A percentile compares a stretch with the other conserved stretches of the same genome.
Conservation (phyloP, 192 early-diverging fungal species). For the Coemansia sp. region DNA sequence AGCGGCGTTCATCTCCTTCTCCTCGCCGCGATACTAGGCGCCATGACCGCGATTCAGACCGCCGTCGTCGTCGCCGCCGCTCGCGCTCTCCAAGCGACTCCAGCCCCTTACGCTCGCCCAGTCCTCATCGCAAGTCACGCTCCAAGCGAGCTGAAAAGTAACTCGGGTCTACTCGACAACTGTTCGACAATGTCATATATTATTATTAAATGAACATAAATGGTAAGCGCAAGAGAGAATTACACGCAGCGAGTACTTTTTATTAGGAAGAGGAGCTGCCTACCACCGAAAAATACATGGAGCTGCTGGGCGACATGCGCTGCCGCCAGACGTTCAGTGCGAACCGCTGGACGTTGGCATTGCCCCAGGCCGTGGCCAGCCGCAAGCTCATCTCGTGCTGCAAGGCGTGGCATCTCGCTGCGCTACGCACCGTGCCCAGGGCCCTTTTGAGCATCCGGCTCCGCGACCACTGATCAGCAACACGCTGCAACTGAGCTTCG, state of each 20-base stretch:
- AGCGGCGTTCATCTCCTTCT: background rate
- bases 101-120: too few species aligned
- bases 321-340: constrained; percentile 27
- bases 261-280: constrained; percentile 1
- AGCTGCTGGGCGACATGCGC: constrained; percentile 25
- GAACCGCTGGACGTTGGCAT: constrained; percentile 26
- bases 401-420: background rate
- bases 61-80: background rate
- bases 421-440: background rate
- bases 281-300: constrained; percentile 40
- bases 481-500: constrained; percentile 2
- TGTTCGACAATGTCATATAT: too few species aligned
- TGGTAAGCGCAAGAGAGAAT: too few species aligned
- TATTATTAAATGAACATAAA: too few species aligned
- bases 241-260: too few species aligned
- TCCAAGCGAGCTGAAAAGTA: too few species aligned
- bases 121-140: too few species aligned
- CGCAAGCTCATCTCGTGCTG: constrained; percentile 20
- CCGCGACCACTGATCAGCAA: constrained; percentile 17
- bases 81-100: constrained; percentile 12
- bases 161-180: too few species aligned
- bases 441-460: background rate
- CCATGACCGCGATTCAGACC: too few species aligned
- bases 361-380: constrained; percentile 41
- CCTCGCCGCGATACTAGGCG: background rate